These are phyloP conservation scores for Rhizopogon vinicolor DNA, from an alignment of 768 basidiomycete species.

Conservation along the genomic window DNA sequence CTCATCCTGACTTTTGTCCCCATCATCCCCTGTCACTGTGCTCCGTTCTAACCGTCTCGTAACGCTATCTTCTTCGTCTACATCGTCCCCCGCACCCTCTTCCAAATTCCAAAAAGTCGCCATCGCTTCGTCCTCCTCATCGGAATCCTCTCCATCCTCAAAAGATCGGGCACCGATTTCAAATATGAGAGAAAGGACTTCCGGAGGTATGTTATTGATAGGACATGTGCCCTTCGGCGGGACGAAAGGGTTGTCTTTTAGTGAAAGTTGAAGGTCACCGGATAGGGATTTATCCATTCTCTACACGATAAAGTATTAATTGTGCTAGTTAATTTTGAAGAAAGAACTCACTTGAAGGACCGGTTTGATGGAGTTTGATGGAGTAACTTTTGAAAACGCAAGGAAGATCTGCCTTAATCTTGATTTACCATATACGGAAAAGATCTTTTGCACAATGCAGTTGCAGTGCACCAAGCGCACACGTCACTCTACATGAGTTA, in stretches of 20 bases:
- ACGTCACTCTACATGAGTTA: too few species aligned
- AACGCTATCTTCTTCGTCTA: slow-evolving; percentile 13
- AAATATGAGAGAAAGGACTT: slow-evolving; percentile 55
- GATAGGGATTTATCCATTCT: background rate
- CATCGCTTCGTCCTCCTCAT: slow-evolving; percentile 29
- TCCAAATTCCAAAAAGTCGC: slow-evolving; percentile 23
- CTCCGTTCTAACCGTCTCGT: background rate
- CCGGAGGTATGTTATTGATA: slow-evolving; percentile 50
- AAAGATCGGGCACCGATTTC: slow-evolving; percentile 38
- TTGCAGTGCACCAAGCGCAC: too few species aligned
- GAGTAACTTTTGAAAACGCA: background rate
- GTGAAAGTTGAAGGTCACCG: slow-evolving; percentile 13
- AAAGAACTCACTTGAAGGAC: background rate
- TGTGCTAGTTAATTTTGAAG: background rate
- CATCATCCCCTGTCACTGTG: background rate
- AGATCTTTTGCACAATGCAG: too few species aligned
- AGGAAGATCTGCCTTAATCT: background rate
- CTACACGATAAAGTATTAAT: background rate
- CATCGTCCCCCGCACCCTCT: slow-evolving; percentile 31
- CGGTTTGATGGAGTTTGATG: background rate
- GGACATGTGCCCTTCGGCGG: slow-evolving; percentile 39
- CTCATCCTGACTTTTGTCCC: slow-evolving; percentile 3
- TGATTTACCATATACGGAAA: background rate
- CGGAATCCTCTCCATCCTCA: slow-evolving; percentile 26
- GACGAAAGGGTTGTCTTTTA: slow-evolving; percentile 43